Evolutionary conservation across 768 basidiomycete species (phyloP), one percentile per base, ranked within the genome.

Genomic region (Trametes cingulata): DNA sequence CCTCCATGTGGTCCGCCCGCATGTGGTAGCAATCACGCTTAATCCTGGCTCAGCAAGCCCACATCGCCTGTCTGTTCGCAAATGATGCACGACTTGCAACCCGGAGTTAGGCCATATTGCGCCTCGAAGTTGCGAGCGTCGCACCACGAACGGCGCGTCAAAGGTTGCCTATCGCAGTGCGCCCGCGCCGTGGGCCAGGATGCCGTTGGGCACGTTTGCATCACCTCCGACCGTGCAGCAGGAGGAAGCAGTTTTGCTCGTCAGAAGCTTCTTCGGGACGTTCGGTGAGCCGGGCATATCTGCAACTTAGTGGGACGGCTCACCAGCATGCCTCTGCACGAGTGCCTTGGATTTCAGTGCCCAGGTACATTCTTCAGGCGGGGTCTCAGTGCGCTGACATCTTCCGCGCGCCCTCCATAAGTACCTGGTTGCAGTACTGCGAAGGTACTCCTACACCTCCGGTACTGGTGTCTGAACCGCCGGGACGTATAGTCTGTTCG

Each of bases 1-100:
- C 55, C 17, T 12, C 46, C 55, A 56, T 56, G 55, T 56, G 55
- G 20, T 56, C 55, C 36, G n/a, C 45, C 55, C 17, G 9, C 45
- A 40, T 40, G 27, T 29, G 35, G 55, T 29, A 48, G 17, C n/a
- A 12, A 41, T 24, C 24, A 48, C 55, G 46, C 37, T 19, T 39
- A n/a, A 35, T 6, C 20, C 50, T 14, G 24, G 35, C 12, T 20
- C 19, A 24, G 45, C 43, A 20, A 7, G 10, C 45, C 15, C n/a
- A n/a, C n/a, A n/a, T n/a, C 36, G 36, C 36, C 36, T 37, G 36
- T 37, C 8, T 46, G 22, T 46, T 27, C 17, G 8, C 17, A n/a
- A n/a, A n/a, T 43, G 42, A n/a, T 22, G 17, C 8, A 5, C 19
- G n/a, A 19, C 5, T 6, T 42, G 17, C 4, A 20, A n/a, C 39